phyloP scores from a whole-genome alignment of 1,284 basidiomycete species.

The Trametes versicolor region DNA sequence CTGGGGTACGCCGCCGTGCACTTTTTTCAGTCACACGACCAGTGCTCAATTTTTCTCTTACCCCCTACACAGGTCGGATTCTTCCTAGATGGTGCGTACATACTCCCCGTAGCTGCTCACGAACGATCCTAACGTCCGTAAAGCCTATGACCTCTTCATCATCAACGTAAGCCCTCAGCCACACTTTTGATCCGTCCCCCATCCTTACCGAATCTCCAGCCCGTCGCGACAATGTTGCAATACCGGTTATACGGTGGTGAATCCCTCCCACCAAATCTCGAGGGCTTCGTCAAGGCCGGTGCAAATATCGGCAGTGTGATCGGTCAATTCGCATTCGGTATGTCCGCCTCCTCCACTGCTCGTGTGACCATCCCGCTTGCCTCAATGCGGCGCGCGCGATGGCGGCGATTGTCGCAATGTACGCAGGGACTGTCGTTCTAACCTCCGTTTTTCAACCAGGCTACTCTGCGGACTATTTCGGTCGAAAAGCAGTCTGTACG shows the following conservation, averaged over 20 bases:
- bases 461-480: constrained; percentile 73
- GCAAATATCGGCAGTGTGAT: constrained; percentile 82
- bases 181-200: not conserved
- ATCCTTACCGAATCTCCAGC: constrained; percentile 48
- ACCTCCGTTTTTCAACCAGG: constrained; percentile 30
- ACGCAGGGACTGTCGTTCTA: not conserved
- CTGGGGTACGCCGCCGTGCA: constrained; percentile 55
- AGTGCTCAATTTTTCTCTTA: constrained; percentile 20
- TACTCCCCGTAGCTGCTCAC: constrained; percentile 4
- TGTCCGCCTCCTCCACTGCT: constrained; percentile 10
- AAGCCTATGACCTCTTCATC: constrained; percentile 82
- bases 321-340: constrained; percentile 77
- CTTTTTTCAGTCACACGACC: constrained; percentile 20
- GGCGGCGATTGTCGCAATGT: not conserved
- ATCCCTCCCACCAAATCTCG: constrained; percentile 62
- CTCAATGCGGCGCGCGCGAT: constrained; percentile 20
- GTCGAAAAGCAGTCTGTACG: constrained; percentile 72
- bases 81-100: constrained; percentile 70
- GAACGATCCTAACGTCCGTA: constrained; percentile 6
- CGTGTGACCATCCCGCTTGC: constrained; percentile 21
- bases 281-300: constrained; percentile 73
- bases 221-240: constrained; percentile 80
- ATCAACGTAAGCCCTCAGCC: constrained; percentile 64
- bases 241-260: constrained; percentile 71
- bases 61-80: constrained; percentile 61